phyloP scores from a whole-genome alignment of 257 asterid species.

The Galeopsis tetrahit region DNA sequence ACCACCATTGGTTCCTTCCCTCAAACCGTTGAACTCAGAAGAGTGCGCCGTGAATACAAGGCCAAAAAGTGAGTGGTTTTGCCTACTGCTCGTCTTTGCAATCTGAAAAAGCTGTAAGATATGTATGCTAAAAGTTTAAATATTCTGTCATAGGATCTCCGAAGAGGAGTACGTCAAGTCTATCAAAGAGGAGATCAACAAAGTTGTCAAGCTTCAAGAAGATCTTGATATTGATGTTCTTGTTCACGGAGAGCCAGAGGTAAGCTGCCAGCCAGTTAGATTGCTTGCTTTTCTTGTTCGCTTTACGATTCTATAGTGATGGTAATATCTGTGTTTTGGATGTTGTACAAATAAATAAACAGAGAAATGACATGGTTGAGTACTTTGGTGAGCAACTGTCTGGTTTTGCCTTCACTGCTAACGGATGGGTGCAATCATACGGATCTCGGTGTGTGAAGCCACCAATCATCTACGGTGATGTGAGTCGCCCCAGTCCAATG shows the following conservation, averaged over 20 bases:
- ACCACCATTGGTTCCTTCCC: conserved; percentile 98
- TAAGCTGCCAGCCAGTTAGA: conserved; percentile 29
- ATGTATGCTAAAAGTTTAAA: neutral
- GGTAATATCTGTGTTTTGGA: no score
- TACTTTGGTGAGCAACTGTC: conserved; percentile 91
- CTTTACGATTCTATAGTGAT: no score
- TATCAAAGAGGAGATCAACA: conserved; percentile 67
- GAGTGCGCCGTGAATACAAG: conserved; percentile 93
- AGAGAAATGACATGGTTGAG: conserved; percentile 96
- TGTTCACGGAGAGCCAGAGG: conserved; percentile 97
- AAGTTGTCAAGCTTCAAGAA: conserved; percentile 78
- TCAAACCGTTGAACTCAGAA: conserved; percentile 79
- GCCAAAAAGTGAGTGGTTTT: conserved; percentile 62
- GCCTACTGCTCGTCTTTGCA: neutral
- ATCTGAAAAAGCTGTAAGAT: neutral
- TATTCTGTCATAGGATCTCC: conserved; percentile 52
- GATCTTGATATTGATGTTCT: conserved; percentile 88
- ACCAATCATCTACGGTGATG: conserved; percentile 89
- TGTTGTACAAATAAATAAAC: neutral
- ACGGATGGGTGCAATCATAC: conserved; percentile 95
- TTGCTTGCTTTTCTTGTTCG: neutral
- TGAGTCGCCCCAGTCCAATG: conserved; percentile 87
- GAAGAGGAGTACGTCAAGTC: conserved; percentile 71
- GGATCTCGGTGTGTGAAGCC: conserved; percentile 95
- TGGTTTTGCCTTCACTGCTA: conserved; percentile 82